Conservation (phyloP, 2,329 filamentous ascomycete species). For the Neoarthrinium moseri region DNA sequence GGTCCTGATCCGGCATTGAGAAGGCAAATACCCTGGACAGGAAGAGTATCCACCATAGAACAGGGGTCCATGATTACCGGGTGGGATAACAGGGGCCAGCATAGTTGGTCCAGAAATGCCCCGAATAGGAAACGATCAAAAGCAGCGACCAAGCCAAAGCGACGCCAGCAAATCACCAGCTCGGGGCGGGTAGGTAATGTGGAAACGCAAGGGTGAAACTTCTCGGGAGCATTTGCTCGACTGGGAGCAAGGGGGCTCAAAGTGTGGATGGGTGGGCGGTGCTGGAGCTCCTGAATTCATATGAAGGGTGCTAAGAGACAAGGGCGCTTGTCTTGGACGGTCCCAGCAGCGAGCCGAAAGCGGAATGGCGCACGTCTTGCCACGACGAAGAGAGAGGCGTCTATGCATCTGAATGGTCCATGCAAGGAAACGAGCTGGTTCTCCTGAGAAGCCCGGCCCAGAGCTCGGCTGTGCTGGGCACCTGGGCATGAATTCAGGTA, state of each 20-base stretch:
- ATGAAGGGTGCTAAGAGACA: neutral
- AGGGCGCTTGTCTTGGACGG: constrained; percentile 3
- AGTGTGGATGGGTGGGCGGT: constrained; percentile 5
- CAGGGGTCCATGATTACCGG: neutral
- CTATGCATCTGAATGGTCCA: constrained; percentile 4
- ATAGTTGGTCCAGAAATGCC: constrained; percentile 1
- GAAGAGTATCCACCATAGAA: constrained; percentile 1
- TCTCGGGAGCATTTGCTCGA: neutral
- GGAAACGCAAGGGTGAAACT: constrained; percentile 8
- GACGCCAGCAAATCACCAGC: constrained; percentile 4
- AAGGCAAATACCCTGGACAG: neutral
- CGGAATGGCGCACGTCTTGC: constrained; percentile 2
- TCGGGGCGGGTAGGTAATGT: neutral
- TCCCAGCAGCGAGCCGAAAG: neutral
- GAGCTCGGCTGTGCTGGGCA: neutral
- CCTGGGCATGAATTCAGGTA: neutral
- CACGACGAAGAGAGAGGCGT: neutral
- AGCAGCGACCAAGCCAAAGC: neutral
- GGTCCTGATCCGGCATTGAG: constrained; percentile 7
- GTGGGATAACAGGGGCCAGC: neutral
- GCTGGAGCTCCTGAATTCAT: constrained; percentile 6
- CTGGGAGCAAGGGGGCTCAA: neutral
- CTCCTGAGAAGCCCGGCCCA: neutral
- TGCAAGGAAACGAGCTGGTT: constrained; percentile 7
- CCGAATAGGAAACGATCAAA: neutral